Conservation (phyloP, 1,284 basidiomycete species). For the Grifola frondosa region DNA sequence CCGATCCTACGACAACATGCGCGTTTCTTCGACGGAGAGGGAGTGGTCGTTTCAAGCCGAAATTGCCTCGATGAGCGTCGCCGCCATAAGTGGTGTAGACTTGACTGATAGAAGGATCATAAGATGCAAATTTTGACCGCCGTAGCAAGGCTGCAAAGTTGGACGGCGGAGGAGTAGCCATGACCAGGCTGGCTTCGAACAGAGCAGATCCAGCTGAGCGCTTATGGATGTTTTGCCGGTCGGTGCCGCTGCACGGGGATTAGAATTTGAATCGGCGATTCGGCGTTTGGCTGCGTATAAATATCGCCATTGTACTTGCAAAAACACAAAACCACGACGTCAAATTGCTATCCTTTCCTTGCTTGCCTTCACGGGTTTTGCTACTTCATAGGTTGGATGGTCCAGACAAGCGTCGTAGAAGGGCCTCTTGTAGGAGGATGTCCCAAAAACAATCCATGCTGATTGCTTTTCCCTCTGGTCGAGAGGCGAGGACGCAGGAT, state of each 20-base stretch:
- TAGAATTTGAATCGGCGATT: conserved; percentile 12
- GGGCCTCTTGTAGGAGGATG: conserved; percentile 37
- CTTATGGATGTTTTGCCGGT: not conserved
- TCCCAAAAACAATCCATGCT: conserved; percentile 90
- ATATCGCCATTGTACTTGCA: no score
- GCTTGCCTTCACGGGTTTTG: conserved; percentile 38
- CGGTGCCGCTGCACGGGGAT: no score
- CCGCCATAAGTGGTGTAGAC: conserved; percentile 69
- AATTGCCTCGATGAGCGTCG: conserved; percentile 71
- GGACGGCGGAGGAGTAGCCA: conserved; percentile 46
- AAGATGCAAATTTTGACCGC: conserved; percentile 74
- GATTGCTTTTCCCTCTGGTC: conserved; percentile 83
- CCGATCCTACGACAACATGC: conserved; percentile 55
- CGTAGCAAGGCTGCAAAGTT: conserved; percentile 71
- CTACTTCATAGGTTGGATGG: conserved; percentile 58
- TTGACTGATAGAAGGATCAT: conserved; percentile 70
- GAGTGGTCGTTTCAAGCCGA: conserved; percentile 77
- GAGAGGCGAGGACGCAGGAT: conserved; percentile 86
- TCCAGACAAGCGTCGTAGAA: conserved; percentile 89
- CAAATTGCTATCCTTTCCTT: conserved; percentile 77
- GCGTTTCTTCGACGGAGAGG: conserved; percentile 56
- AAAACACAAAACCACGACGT: conserved; percentile 46
- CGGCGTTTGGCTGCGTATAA: conserved; percentile 16
- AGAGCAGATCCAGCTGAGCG: conserved; percentile 5
- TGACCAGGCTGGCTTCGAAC: conserved; percentile 20